Evolutionary conservation across 78 protist species (phyloP), one percentile per base, ranked within the genome.

Genomic region (Dictyostelium discoideum): DNA sequence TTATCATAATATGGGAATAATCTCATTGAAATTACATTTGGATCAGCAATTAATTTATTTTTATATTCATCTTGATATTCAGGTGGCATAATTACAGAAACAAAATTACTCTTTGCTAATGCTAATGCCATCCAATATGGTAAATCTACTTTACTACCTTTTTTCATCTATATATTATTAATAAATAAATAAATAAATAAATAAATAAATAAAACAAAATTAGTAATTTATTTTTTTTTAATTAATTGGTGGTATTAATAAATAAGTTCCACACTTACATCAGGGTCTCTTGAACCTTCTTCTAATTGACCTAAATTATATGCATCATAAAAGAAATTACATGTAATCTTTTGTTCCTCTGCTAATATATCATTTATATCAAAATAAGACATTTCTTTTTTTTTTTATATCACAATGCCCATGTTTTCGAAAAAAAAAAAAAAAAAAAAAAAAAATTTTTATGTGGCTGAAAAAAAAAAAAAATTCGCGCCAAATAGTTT

Each of bases 291-390:
- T 29, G 94, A 89, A 2, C 89, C 79, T 37, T 37, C 54, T 46
- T 89, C 94, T 50, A 89, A 82, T 67, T 46, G 76, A 26, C 94
- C 94, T 32, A 89, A 67, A 50, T 82, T 37, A 89, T 82, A 89
- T 18, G 72, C 94, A 82, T 89, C 87, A 29, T 18, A 20, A 32
- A 42, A 16, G 74, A 89, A 89, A 11, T 26, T 32, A 50, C 85
- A 89, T 48, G 85, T 72, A 32, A 72, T 72, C n/a, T 29, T 84
- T 50, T 82, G 65, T 82, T 89, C 94, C 29, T 89, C 94, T 16
- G 87, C 79, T 29, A 89, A 50, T 22, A 89, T 89, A 44, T 63
- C 83, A 81, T 89, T 81, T 11, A 89, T 82, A 89, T 89, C 84
- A 29, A 72, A 89, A 48, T 89, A 89, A 22, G 48, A 42, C 84